Percentiles rank a stretch among this genome's conserved stretches.
Evolutionary conservation across 257 asterid genomes (phyloP).

Genomic region (Asclepias syriaca): DNA sequence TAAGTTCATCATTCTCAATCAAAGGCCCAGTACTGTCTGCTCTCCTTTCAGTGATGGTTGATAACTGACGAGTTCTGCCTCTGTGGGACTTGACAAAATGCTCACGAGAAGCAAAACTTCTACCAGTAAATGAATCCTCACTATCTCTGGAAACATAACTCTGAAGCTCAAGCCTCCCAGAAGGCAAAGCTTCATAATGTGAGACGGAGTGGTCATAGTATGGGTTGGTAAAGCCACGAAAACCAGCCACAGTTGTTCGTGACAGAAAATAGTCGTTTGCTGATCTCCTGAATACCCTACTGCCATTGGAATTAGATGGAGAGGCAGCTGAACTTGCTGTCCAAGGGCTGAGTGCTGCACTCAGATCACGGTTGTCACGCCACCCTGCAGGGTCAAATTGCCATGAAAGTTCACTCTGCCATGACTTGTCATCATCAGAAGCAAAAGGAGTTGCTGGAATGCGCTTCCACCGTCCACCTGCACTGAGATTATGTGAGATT

Average conservation of each 20-base stretch:
- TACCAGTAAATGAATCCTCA: conserved; percentile 24
- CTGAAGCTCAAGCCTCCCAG: conserved; percentile 59
- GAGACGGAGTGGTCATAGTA: conserved; percentile 31
- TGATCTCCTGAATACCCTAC: conserved; percentile 43
- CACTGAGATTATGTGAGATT: conserved; percentile 19
- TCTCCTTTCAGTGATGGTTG: conserved; percentile 27
- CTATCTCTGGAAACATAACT: conserved; percentile 38
- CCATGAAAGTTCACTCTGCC: conserved; percentile 78
- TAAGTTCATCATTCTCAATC: conserved; percentile 30
- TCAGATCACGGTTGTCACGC: conserved; percentile 47
- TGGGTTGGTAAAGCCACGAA: conserved; percentile 24
- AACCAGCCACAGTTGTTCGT: conserved; percentile 26
- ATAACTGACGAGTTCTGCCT: conserved; percentile 14
- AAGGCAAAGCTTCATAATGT: conserved; percentile 28
- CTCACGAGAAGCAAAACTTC: conserved; percentile 19
- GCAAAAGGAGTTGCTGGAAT: conserved; percentile 61
- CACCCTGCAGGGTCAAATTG: conserved; percentile 55
- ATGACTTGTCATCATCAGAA: conserved; percentile 52
- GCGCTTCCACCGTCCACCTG: conserved; percentile 24
- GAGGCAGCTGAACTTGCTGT: conserved; percentile 26
- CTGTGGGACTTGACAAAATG: conserved; percentile 6
- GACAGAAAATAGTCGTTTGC: conserved; percentile 64
- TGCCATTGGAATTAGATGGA: conserved; percentile 28
- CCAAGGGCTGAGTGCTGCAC: conserved; percentile 68
- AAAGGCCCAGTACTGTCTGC: conserved; percentile 22